Evolutionary conservation across 106 monocot species (phyloP).

Genomic region (Dendrobium huoshanense): DNA sequence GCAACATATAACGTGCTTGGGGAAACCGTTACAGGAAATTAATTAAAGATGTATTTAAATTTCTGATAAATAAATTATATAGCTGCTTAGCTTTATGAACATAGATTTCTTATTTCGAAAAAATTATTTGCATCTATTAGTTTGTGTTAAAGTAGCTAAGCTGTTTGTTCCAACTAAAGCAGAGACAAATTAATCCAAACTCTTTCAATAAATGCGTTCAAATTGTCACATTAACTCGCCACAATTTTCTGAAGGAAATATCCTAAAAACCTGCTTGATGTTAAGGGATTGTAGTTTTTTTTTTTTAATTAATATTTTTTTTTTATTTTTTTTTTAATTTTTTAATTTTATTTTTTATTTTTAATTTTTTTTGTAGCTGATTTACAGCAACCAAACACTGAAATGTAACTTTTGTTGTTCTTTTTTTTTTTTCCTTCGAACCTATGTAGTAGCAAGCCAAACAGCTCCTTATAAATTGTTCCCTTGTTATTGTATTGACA

Average conservation of each 20-base stretch:
- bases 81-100: not conserved
- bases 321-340: too few species aligned
- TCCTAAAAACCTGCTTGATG: not conserved
- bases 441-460: not conserved
- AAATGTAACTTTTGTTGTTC: not conserved
- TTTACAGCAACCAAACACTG: not conserved
- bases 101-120: not conserved
- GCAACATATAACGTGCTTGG: not conserved
- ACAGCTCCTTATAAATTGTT: not conserved
- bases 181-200: not conserved
- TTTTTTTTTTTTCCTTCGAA: not conserved
- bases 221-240: not conserved
- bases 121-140: not conserved
- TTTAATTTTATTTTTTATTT: too few species aligned
- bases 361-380: too few species aligned
- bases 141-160: not conserved
- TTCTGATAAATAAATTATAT: not conserved
- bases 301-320: too few species aligned
- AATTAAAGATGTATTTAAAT: not conserved
- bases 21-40: not conserved
- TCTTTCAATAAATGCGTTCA: not conserved
- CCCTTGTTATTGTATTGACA: not conserved
- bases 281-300: not conserved
- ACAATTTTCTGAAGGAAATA: too few species aligned
- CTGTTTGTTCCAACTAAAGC: not conserved